Conservation (phyloP, 306 rosid species). For the Hippophae rhamnoides region DNA sequence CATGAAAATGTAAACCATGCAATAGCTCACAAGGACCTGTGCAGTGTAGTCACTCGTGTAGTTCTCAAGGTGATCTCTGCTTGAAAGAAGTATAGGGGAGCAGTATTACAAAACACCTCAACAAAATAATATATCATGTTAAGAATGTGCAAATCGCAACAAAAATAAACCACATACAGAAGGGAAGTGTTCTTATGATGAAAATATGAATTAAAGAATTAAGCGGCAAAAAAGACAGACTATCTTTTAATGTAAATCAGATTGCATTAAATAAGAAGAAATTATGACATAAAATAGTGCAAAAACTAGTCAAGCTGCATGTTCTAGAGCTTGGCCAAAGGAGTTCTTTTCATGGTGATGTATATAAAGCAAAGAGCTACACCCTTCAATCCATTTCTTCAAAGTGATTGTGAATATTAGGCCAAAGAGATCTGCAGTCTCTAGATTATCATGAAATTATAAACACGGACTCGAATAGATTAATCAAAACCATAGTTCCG, state of each 20-base stretch:
- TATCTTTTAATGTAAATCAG: no score
- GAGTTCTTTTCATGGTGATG: not conserved
- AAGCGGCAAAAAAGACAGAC: no score
- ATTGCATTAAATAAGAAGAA: no score
- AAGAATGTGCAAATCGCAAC: not conserved
- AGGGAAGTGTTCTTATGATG: no score
- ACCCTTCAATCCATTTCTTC: not conserved
- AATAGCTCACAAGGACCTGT: conserved; percentile 92
- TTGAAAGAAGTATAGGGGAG: conserved; percentile 9
- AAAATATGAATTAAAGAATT: no score
- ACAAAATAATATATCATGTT: conserved; percentile 13
- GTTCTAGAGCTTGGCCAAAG: no score
- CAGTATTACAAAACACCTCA: not conserved
- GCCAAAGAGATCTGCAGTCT: not conserved
- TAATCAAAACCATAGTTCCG: no score
- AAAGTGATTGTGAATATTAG: not conserved
- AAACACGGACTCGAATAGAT: no score
- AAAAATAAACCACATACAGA: no score
- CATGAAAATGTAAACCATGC: conserved; percentile 92
- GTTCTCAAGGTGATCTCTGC: conserved; percentile 87
- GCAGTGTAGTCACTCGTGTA: conserved; percentile 99
- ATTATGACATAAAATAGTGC: no score
- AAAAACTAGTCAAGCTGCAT: no score
- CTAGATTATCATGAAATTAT: not conserved
- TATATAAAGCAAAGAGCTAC: no score